Percentiles rank a stretch among this genome's conserved stretches.
These are phyloP conservation scores for Apiotrichum mycotoxinovorans DNA, from an alignment of 1,284 basidiomycete species.

Conservation along the genomic window DNA sequence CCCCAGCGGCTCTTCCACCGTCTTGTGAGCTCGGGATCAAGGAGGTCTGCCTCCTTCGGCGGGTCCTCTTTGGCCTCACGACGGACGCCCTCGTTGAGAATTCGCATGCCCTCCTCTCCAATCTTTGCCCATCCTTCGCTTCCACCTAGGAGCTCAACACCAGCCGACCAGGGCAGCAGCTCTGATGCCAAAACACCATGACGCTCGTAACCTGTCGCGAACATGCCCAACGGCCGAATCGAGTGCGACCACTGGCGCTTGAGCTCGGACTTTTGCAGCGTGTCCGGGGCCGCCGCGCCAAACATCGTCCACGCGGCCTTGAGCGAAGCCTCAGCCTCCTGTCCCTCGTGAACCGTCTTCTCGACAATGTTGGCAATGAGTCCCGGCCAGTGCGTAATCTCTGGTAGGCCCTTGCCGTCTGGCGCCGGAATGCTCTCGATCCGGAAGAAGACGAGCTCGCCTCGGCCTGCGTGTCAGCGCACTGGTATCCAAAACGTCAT, in stretches of 20 bases:
- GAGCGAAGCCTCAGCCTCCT: constrained; percentile 14
- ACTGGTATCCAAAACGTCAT: not conserved
- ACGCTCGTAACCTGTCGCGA: constrained; percentile 24
- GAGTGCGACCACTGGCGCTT: constrained; percentile 14
- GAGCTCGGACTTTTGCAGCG: not conserved
- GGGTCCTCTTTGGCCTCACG: constrained; percentile 22
- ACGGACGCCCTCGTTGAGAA: constrained; percentile 25
- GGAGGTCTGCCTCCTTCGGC: constrained; percentile 7
- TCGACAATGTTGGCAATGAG: constrained; percentile 22
- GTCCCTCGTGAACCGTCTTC: constrained; percentile 9
- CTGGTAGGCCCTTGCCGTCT: constrained; percentile 9
- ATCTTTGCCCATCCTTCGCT: constrained; percentile 28
- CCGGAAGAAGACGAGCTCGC: constrained; percentile 41
- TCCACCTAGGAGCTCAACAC: constrained; percentile 33
- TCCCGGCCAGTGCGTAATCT: constrained; percentile 45
- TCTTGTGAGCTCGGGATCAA: not conserved
- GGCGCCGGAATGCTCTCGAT: constrained; percentile 30
- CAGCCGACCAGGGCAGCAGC: constrained; percentile 34
- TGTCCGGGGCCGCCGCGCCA: constrained; percentile 14
- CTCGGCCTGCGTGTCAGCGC: constrained; percentile 28
- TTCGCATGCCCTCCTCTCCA: constrained; percentile 24
- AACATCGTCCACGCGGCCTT: constrained; percentile 18
- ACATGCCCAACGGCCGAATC: constrained; percentile 41
- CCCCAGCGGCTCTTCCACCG: constrained; percentile 35
- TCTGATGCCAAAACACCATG: constrained; percentile 20